Base-by-base conservation (phyloP, 2,329 filamentous ascomycete genomes). In the Chalaropsis thielavioides region DNA sequence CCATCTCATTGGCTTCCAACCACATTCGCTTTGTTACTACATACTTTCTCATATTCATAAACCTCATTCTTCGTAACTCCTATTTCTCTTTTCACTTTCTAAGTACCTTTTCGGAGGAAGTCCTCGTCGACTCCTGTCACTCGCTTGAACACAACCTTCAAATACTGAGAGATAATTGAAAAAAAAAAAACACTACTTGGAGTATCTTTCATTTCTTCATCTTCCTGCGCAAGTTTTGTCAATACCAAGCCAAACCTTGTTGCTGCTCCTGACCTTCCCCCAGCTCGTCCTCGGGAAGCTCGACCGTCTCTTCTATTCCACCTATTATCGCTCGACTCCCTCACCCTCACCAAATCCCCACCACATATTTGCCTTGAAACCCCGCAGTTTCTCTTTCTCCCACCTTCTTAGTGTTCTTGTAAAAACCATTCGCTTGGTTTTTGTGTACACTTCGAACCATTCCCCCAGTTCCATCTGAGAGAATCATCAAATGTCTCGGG, bases 121-220 rank as follows among this genome's bases (percentile, higher is more conserved):
- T 84, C 83, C 84, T 86, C 83, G 83, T 80, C 77, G 84, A 80
- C 83, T 86, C 84, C 83, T 85, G 83, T 86, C 84, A 84, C 83
- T 87, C 84, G 84, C 84, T 87, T 85, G 77, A 75, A 66, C 38
- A 43, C 19, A 51, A 13, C 63, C 66, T 60, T 41, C 54, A 59
- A 54, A 31, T 17, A 24, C 49, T 40, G 41, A 40, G 44, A 64
- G 62, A 49, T 44, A 61, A 60, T 22, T 19, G 44, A 63, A 64
- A 64, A 49, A 64, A 64, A 49, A 64, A 63, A 64, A 64, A 54
- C 15, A 31, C 27, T 17, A 3, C 31, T 38, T 51, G 22, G 24
- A 56, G 38, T 41, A n/a, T 63, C 51, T 40, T 27, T 22, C 41
- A 13, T 62, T 56, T 35, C 22, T 22, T 22, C 51, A 19, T 24